Evolutionary conservation across 2,329 filamentous ascomycete species (phyloP).

Genomic region (Sordariomycetes sp.): DNA sequence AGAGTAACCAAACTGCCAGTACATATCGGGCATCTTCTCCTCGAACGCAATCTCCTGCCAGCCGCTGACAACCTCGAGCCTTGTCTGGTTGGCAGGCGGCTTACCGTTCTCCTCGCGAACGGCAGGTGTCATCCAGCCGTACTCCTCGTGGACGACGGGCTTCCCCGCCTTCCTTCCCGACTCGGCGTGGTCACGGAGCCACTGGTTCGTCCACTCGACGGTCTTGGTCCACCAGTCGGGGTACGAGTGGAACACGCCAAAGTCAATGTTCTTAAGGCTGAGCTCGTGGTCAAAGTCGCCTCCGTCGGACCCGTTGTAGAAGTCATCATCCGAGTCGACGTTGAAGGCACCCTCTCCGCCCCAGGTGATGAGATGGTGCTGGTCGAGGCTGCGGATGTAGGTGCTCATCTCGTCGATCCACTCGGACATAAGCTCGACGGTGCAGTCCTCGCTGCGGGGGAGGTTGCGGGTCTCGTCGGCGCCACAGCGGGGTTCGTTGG

Average conservation of each 20-base stretch:
- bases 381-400: conserved; percentile 37
- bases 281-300: conserved; percentile 39
- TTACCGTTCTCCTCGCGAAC: conserved; percentile 30
- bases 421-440: conserved; percentile 23
- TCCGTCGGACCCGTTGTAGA: conserved; percentile 33
- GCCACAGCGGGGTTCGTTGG: conserved; percentile 44
- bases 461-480: conserved; percentile 30
- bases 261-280: conserved; percentile 33
- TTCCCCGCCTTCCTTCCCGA: conserved; percentile 27
- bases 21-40: conserved; percentile 37
- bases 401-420: conserved; percentile 42
- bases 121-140: conserved; percentile 38
- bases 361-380: conserved; percentile 37
- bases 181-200: conserved; percentile 38
- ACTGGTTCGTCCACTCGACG: conserved; percentile 34
- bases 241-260: conserved; percentile 41
- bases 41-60: conserved; percentile 35
- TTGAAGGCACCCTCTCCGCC: conserved; percentile 48
- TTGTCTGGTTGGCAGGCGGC: conserved; percentile 24
- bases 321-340: conserved; percentile 23
- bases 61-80: conserved; percentile 27
- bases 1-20: conserved; percentile 40
- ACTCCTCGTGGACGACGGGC: conserved; percentile 42
- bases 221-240: conserved; percentile 42
- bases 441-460: conserved; percentile 23